phyloP scores from a whole-genome alignment of 768 basidiomycete genomes.

The Pisolithus tinctorius region DNA sequence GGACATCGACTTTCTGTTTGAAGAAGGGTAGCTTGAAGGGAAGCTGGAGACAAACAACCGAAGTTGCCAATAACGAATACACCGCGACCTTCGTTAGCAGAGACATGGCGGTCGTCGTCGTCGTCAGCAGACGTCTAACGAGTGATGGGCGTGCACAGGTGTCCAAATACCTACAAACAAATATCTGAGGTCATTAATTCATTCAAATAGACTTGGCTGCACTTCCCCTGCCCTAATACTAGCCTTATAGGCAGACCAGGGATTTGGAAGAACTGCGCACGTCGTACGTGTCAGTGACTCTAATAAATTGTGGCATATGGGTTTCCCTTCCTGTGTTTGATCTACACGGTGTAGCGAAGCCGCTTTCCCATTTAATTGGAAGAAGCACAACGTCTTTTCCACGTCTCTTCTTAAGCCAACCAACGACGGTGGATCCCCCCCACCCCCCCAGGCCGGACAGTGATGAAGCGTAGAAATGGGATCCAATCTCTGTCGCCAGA shows the following conservation, averaged over 20 bases:
- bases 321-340: too few relatives aligned
- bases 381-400: background rate
- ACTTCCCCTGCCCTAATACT: too few relatives aligned
- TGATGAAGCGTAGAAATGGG: slow-evolving; percentile 2
- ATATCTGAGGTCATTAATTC: too few relatives aligned
- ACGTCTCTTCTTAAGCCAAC: too few relatives aligned
- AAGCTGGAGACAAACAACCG: slow-evolving; percentile 31
- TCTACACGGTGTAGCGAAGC: too few relatives aligned
- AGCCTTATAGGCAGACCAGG: too few relatives aligned
- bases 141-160: background rate
- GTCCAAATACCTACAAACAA: background rate
- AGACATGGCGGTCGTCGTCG: slow-evolving; percentile 8
- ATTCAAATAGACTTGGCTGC: too few relatives aligned
- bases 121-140: background rate
- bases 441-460: background rate
- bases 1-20: slow-evolving; percentile 26
- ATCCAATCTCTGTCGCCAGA: slow-evolving; percentile 48
- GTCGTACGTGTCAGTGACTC: too few relatives aligned
- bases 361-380: too few relatives aligned
- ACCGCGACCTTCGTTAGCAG: slow-evolving; percentile 11
- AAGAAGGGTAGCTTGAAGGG: slow-evolving; percentile 58
- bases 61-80: slow-evolving; percentile 15
- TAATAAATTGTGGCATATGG: too few relatives aligned
- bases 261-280: too few relatives aligned
- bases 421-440: too few relatives aligned